Conservation (phyloP, 306 rosid genomes). For the Castanea mollissima region DNA sequence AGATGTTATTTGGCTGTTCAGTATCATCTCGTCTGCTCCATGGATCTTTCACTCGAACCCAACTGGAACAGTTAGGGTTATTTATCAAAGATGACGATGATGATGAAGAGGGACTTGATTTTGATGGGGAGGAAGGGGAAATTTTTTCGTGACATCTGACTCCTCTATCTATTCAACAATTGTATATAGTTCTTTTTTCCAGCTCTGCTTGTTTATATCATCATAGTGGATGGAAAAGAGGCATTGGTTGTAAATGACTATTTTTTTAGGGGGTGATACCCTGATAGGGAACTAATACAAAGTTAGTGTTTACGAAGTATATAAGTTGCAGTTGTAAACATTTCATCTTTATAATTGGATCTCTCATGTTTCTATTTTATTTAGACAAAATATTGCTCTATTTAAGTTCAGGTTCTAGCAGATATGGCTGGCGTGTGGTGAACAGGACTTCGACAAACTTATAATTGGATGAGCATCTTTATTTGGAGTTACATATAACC, state of each 20-base stretch:
- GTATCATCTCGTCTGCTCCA: constrained; percentile 23
- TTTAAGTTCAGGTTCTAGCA: background rate
- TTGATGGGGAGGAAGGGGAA: constrained; percentile 66
- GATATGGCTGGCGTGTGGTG: no score
- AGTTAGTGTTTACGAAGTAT: background rate
- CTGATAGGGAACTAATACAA: background rate
- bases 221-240: constrained; percentile 14
- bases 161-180: background rate
- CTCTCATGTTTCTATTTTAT: no score
- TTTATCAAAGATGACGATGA: constrained; percentile 69
- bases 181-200: constrained; percentile 5
- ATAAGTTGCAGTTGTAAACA: background rate
- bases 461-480: no score
- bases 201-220: constrained; percentile 27
- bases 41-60: constrained; percentile 37
- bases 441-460: no score
- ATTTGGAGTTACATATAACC: no score
- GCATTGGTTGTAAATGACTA: constrained; percentile 32
- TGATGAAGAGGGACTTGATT: constrained; percentile 48
- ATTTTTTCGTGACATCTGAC: constrained; percentile 31
- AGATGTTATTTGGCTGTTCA: constrained; percentile 53
- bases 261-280: background rate
- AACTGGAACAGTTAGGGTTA: constrained; percentile 77
- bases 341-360: no score
- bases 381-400: background rate